phyloP scores from a whole-genome alignment of 768 basidiomycete species.

The Neoboletus subvelutipes region DNA sequence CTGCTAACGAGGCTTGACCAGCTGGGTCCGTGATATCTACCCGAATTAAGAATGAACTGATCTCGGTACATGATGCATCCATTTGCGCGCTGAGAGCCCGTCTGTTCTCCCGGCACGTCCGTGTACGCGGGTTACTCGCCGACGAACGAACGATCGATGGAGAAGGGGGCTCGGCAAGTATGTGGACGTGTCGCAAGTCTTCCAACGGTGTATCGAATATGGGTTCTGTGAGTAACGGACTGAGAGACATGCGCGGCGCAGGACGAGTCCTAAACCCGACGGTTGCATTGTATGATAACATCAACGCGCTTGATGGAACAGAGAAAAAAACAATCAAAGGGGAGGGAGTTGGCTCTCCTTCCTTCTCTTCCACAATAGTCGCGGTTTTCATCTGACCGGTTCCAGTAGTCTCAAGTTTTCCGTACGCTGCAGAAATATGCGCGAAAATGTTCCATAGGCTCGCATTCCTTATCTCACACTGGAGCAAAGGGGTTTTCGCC shows the following conservation, averaged over 20 bases:
- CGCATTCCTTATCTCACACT: slow-evolving; percentile 22
- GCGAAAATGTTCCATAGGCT: slow-evolving; percentile 19
- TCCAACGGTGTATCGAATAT: slow-evolving; percentile 24
- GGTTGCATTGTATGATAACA: slow-evolving; percentile 10
- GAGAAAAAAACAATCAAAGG: slow-evolving; percentile 29
- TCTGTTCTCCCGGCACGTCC: slow-evolving; percentile 9
- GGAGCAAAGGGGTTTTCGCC: slow-evolving; percentile 24
- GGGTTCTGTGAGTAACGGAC: slow-evolving; percentile 4
- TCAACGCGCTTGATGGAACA: slow-evolving; percentile 15
- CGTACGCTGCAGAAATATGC: slow-evolving; percentile 22
- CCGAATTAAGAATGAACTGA: slow-evolving; percentile 21
- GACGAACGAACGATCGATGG: slow-evolving; percentile 3
- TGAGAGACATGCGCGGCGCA: slow-evolving; percentile 5
- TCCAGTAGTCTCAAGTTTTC: slow-evolving; percentile 19
- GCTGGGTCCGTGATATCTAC: slow-evolving; percentile 24
- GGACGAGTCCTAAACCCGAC: slow-evolving; percentile 24
- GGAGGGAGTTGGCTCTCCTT: slow-evolving; percentile 16
- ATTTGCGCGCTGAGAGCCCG: slow-evolving; percentile 18
- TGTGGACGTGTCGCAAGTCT: slow-evolving; percentile 20
- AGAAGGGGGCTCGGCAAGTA: slow-evolving; percentile 25
- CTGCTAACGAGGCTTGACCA: slow-evolving; percentile 16
- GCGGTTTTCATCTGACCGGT: slow-evolving; percentile 18
- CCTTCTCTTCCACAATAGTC: slow-evolving; percentile 18
- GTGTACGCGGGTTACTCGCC: not conserved
- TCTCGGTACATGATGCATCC: slow-evolving; percentile 11